Evolutionary conservation across 176 grass and related monocot genomes (phyloP), one percentile per base, ranked within the genome.

Genomic region (Triticum dicoccoides): DNA sequence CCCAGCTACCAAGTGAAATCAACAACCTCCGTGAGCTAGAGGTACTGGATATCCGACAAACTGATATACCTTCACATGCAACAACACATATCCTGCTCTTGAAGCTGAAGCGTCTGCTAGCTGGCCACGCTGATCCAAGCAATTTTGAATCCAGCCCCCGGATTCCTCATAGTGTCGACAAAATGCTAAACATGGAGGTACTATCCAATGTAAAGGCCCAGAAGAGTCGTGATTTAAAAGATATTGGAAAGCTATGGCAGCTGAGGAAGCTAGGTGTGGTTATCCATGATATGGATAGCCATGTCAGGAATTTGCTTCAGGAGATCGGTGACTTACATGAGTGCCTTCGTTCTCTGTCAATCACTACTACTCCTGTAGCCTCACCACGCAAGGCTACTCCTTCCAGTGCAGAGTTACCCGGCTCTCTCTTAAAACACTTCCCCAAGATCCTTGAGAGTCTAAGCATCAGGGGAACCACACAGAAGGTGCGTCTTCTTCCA

Each of bases 1-100:
- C 13, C 2, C 0, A 78, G 1, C 25, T 89, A 4, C 86, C 68
- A 0, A 6, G 0, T 1, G 59, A 92, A 65, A 89, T 92, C 52
- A 88, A 82, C 21, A 78, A 83, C 8, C 86, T 92, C 14, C 49
- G 33, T 4, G 54, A 69, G 1, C 49, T 92, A 12, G 78, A 92
- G 12, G 65, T 74, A 78, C 13, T 92, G 37, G 86, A 86, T 64
- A 84, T 91, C 65, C 52, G 86, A 0, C 8, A 81, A 29, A 91
- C 56, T 3, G 2, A 69, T 0, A 17, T 91, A 7, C 9, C 13
- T 35, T 13, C 0, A 1, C 5, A 1, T 10, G 58, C 65, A 49
- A 84, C 63, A 61, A 6, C 0, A 11, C 0, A 62, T n/a, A 1
- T 85, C 7, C 5, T 25, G 0, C 81, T 91, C 0, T 23, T 80